Evolutionary conservation across 225 moss, liverwort and hornwort species (phyloP), one percentile per base, ranked within the genome.

Genomic region (Polytrichum formosum): DNA sequence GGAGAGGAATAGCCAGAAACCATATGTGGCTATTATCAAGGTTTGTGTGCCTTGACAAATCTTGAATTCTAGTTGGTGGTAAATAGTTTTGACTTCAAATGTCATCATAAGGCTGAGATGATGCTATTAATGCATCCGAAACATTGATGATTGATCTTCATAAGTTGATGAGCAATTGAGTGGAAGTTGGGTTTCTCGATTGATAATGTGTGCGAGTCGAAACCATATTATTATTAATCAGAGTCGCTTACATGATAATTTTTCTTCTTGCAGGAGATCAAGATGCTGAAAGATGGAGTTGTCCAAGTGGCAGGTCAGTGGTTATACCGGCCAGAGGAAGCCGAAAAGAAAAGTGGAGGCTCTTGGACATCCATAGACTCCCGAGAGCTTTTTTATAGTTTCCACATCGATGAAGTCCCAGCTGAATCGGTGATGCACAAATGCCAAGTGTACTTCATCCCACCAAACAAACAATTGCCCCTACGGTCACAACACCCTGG

Each of bases 371-470:
- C 85, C 25, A 29, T 64, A 8, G 89, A 89, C 66, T 81, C 89
- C 26, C 80, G 89, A 18, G 89, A 89, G 73, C 81, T 89, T 21
- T 89, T 89, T 59, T 89, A 89, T 66, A 89, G 89, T 66, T 89
- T 89, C 73, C 89, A 89, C 55, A 76, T 83, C 26, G 89, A 89
- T 68, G 89, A 89, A 72, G 89, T 89, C 28, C 85, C 89, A 5
- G 89, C 85, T 13, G 89, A 89, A 46, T 85, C 89, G 30, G 89
- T 89, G 25, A 89, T 89, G 89, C 89, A 89, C 68, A 85, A 85
- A 58, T 89, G 89, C 69, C 73, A 74, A 13, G 89, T 89, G 3
- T 77, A 89, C 59, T 89, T 89, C 54, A 89, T 89, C 69, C 85
- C 85, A 30, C 85, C 85, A 2, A 68, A 79, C 35, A 89, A 89